Conservation (phyloP, 1,284 basidiomycete species). For the Boletus hoseneyae region DNA sequence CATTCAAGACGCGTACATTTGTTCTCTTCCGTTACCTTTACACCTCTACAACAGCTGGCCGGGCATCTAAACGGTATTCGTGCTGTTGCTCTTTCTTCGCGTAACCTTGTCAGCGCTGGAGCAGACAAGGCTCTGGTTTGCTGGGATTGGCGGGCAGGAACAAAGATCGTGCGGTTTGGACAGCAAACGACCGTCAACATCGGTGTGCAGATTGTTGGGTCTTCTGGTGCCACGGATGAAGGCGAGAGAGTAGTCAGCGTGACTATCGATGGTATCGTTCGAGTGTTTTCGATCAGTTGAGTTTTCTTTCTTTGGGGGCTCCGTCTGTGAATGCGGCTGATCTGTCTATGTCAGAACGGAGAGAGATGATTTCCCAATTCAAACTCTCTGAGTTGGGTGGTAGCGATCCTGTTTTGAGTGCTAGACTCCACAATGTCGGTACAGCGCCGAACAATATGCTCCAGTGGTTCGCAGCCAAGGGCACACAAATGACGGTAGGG, state of each 20-base stretch:
- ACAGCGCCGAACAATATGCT: slow-evolving; percentile 79
- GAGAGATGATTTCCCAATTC: slow-evolving; percentile 92
- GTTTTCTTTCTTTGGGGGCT: slow-evolving; percentile 23
- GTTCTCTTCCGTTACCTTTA: slow-evolving; percentile 77
- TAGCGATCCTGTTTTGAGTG: slow-evolving; percentile 57
- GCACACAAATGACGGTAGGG: slow-evolving; percentile 83
- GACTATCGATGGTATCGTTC: slow-evolving; percentile 88
- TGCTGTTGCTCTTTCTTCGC: slow-evolving; percentile 82
- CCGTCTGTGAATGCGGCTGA: slow-evolving; percentile 6
- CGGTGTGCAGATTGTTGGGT: slow-evolving; percentile 78
- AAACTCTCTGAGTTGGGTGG: slow-evolving; percentile 79
- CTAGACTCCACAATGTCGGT: slow-evolving; percentile 72
- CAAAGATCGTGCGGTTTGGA: slow-evolving; percentile 86
- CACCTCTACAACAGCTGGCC: slow-evolving; percentile 77
- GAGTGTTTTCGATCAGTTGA: slow-evolving; percentile 84
- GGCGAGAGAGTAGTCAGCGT: slow-evolving; percentile 82
- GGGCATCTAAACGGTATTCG: slow-evolving; percentile 81
- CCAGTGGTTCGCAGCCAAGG: slow-evolving; percentile 91
- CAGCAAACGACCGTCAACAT: slow-evolving; percentile 92
- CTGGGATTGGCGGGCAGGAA: slow-evolving; percentile 85
- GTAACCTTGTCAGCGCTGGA: slow-evolving; percentile 85
- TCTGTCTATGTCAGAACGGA: slow-evolving; percentile 41
- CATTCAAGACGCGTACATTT: slow-evolving; percentile 68
- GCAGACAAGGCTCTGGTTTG: slow-evolving; percentile 88
- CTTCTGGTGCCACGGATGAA: slow-evolving; percentile 45